phyloP scores from a whole-genome alignment of 1,284 basidiomycete genomes.

The Ceratobasidium theobromae region DNA sequence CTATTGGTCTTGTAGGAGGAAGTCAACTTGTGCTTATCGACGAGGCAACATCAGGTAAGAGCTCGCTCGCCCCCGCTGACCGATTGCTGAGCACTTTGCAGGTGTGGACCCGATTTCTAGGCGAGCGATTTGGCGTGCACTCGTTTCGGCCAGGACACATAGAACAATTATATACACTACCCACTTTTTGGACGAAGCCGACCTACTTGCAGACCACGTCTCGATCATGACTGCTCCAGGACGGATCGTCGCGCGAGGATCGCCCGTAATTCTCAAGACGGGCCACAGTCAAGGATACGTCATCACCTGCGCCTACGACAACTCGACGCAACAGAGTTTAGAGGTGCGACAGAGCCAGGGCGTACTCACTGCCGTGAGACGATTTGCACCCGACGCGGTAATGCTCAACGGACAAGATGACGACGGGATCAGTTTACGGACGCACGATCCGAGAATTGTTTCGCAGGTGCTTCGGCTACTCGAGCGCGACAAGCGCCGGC shows the following conservation, averaged over 20 bases:
- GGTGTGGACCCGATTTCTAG: slow-evolving; percentile 79
- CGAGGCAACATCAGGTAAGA: slow-evolving; percentile 59
- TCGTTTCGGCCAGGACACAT: slow-evolving; percentile 63
- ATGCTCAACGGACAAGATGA: slow-evolving; percentile 21
- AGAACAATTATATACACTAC: slow-evolving; percentile 70
- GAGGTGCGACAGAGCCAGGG: slow-evolving; percentile 1
- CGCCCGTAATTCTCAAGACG: slow-evolving; percentile 71
- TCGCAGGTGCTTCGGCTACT: slow-evolving; percentile 58
- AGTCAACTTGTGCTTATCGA: slow-evolving; percentile 53
- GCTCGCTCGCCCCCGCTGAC: neutral
- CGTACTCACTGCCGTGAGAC: slow-evolving; percentile 3
- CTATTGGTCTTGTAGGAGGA: slow-evolving; percentile 73
- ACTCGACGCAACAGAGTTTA: slow-evolving; percentile 27
- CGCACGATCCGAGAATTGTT: slow-evolving; percentile 44
- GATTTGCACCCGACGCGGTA: slow-evolving; percentile 5
- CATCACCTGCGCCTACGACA: slow-evolving; percentile 54
- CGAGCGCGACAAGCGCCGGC: slow-evolving; percentile 48
- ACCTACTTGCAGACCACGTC: slow-evolving; percentile 73
- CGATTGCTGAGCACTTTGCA: neutral
- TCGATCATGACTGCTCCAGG: slow-evolving; percentile 75
- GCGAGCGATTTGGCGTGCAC: slow-evolving; percentile 72
- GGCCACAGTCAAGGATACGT: slow-evolving; percentile 72
- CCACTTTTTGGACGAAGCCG: slow-evolving; percentile 79
- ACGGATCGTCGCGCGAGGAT: slow-evolving; percentile 68
- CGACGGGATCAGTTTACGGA: slow-evolving; percentile 21